Base-by-base conservation (phyloP, 2,329 filamentous ascomycete genomes). In the Fusarium neocosmosporiellum region DNA sequence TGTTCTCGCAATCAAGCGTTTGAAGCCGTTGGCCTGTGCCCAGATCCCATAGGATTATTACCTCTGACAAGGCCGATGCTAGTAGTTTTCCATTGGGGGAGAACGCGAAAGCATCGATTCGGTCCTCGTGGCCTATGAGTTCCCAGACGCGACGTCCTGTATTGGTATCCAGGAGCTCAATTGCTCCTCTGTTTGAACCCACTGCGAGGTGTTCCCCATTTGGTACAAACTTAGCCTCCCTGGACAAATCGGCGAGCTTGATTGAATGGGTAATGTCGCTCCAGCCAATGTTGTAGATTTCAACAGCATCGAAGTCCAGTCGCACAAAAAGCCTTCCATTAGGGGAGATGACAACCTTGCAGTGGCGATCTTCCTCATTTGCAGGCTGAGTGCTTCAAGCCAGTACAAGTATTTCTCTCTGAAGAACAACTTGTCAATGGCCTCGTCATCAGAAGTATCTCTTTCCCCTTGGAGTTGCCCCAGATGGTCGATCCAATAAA, bases 381-480 rank as follows among this genome's bases (percentile, higher is more conserved):
- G 66, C 6, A 84, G 77, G 53, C 82, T 82, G 3, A 86, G 77
- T 34, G 82, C 80, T 64, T 87, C 84, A 4, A 87, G 74, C 84
- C 83, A 86, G 60, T 85, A 79, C 1, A 86, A 78, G 2, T 39
- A 67, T 13, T 29, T 67, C 5, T 57, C 5, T 14, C 18, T 22
- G 0, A 71, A 8, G 13, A 71, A 71, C 0, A 71, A 71, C 0
- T 43, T 18, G 4, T 33, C 7, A 3, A 67, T 18, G 1, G 20
- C 7, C 5, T 41, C 20, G 5, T 50, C 27, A 2, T 69, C 46
- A 20, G 27, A 50, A 0, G 2, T 14, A 18, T 14, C 0, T 9
- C 10, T 8, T 3, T 3, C 2, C 3, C 3, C 6, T 13, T 31
- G 16, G 1, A 31, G 2, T 8, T 50, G 46, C 0, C 2, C 18